Conservation (phyloP, 192 early-diverging fungal genomes). For the Pilobolus umbonatus region DNA sequence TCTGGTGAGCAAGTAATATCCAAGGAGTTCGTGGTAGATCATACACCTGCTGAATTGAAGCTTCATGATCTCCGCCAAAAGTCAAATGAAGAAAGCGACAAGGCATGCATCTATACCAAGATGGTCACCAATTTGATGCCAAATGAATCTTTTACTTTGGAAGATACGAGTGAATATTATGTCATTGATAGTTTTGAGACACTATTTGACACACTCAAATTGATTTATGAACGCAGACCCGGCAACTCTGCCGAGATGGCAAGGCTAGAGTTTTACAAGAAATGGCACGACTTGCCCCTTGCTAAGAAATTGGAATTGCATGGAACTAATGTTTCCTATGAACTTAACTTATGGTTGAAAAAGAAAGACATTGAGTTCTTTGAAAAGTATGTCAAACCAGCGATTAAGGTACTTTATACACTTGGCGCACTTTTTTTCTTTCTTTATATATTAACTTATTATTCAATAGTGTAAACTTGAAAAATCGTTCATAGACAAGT, state of each 20-base stretch:
- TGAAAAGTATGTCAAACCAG: slow-evolving; percentile 28
- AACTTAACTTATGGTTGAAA: slow-evolving; percentile 46
- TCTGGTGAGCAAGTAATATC: slow-evolving; percentile 20
- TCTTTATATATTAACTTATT: slow-evolving; percentile 5
- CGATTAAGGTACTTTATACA: slow-evolving; percentile 36
- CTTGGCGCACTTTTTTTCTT: not conserved
- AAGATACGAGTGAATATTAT: slow-evolving; percentile 13
- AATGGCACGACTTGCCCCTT: slow-evolving; percentile 29
- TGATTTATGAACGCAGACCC: not conserved
- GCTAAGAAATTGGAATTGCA: slow-evolving; percentile 33
- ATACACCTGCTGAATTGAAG: not conserved
- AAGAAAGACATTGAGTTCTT: slow-evolving; percentile 42
- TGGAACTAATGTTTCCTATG: slow-evolving; percentile 36
- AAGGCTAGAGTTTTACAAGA: slow-evolving; percentile 31
- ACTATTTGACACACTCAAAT: slow-evolving; percentile 8
- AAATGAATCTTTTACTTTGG: not conserved
- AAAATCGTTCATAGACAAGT: slow-evolving; percentile 42
- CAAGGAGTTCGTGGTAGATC: slow-evolving; percentile 6
- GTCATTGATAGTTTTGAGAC: slow-evolving; percentile 22
- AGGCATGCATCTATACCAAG: slow-evolving; percentile 12
- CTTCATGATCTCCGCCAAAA: slow-evolving; percentile 13
- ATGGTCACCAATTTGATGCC: slow-evolving; percentile 6
- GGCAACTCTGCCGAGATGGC: not conserved
- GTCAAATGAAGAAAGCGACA: not conserved
- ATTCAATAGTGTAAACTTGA: slow-evolving; percentile 41